These are phyloP conservation scores for Talinum fruticosum DNA, from an alignment of 148 eudicot species.

Conservation along the genomic window DNA sequence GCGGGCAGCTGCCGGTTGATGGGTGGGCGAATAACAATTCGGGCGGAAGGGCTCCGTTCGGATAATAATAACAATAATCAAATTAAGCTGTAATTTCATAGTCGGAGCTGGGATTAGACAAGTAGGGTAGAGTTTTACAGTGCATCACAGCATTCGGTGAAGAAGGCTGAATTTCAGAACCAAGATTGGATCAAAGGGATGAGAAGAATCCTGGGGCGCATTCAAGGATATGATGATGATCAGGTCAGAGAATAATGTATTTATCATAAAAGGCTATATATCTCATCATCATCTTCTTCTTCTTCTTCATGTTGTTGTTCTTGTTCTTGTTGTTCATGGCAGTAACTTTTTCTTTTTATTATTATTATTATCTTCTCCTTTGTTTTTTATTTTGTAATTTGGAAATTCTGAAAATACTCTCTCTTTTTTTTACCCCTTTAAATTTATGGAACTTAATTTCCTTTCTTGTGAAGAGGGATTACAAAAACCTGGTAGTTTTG, in stretches of 20 bases:
- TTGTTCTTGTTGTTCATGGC: not conserved
- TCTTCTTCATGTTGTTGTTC: conserved; percentile 1
- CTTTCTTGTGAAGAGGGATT: not conserved
- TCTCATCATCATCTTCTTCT: not conserved
- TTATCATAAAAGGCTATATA: not conserved
- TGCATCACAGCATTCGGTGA: conserved; percentile 3
- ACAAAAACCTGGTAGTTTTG: not conserved
- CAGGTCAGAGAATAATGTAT: conserved; percentile 29
- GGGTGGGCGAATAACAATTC: conserved; percentile 37
- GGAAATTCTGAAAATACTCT: conserved; percentile 32
- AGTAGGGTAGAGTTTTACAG: not conserved
- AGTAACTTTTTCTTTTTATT: not conserved
- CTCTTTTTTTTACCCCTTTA: not conserved
- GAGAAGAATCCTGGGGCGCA: not conserved
- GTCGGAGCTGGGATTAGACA: not conserved
- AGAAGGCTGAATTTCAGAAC: not conserved
- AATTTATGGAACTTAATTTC: not conserved
- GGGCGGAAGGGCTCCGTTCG: conserved; percentile 1
- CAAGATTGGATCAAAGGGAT: not conserved
- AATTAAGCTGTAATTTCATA: not conserved
- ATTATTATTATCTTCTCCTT: too few species aligned
- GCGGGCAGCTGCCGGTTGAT: conserved; percentile 46
- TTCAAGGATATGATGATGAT: not conserved
- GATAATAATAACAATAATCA: not conserved
- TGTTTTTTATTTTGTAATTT: conserved; percentile 10